Evolutionary conservation across 805 yeast species (phyloP).

Genomic region (Nakazawaea siamensis): DNA sequence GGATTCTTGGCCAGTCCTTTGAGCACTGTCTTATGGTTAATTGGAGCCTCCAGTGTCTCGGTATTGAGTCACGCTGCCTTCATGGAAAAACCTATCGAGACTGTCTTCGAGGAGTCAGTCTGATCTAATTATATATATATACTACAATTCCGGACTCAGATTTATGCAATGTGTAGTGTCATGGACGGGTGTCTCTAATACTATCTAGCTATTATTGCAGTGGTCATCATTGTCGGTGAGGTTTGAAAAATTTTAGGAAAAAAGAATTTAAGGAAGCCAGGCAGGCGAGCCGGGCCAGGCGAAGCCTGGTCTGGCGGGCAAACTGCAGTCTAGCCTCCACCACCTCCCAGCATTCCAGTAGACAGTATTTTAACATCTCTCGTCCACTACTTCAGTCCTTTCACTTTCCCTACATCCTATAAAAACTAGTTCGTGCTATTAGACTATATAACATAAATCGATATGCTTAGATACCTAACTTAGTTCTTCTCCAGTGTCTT

Average conservation of each 20-base stretch:
- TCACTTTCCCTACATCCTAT: no score
- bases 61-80: constrained; percentile 78
- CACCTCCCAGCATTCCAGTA: no score
- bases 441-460: no score
- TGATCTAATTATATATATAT: constrained; percentile 9
- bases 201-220: constrained; percentile 37
- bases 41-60: constrained; percentile 76
- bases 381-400: no score
- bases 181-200: constrained; percentile 30
- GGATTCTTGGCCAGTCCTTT: constrained; percentile 84
- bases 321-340: no score
- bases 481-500: constrained; percentile 99
- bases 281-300: no score
- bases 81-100: constrained; percentile 87
- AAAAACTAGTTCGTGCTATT: no score
- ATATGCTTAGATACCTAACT: constrained; percentile 90
- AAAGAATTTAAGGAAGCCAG: no score
- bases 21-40: constrained; percentile 81
- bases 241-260: no score
- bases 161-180: constrained; percentile 15
- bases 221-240: no score
- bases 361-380: constrained; percentile 17
- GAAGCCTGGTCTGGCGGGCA: no score
- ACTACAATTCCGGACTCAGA: constrained; percentile 18
- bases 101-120: constrained; percentile 75